A percentile compares a stretch with the other conserved stretches of the same genome.
Conservation (phyloP, 495 filamentous ascomycete species). For the Lasiosphaeria hispida region DNA sequence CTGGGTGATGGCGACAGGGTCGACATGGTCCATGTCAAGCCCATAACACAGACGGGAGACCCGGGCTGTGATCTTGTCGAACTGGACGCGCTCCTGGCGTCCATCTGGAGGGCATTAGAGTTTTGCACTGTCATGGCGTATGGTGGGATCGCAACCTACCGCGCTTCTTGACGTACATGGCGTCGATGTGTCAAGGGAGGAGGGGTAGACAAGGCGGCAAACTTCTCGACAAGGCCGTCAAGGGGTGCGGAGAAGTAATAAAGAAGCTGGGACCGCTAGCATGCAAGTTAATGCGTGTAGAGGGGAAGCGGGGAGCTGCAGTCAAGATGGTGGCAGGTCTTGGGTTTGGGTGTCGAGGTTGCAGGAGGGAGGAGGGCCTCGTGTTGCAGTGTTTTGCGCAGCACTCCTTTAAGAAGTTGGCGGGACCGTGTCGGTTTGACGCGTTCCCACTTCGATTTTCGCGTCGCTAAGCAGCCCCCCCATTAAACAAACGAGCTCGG, state of each 20-base stretch:
- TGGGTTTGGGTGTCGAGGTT: constrained; percentile 12
- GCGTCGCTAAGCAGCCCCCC: constrained; percentile 11
- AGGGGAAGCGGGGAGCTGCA: background rate
- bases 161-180: constrained; percentile 60
- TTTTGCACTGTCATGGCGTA: background rate
- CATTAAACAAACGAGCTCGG: constrained; percentile 20
- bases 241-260: background rate
- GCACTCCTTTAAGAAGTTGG: constrained; percentile 17
- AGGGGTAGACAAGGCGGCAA: constrained; percentile 13
- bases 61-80: constrained; percentile 99
- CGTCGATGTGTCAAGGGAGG: constrained; percentile 16
- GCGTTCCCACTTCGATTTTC: constrained; percentile 14
- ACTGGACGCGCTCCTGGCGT: constrained; percentile 99
- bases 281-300: constrained; percentile 12
- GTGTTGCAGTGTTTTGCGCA: constrained; percentile 17
- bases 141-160: constrained; percentile 39
- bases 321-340: background rate
- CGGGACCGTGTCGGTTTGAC: constrained; percentile 16
- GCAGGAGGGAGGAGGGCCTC: constrained; percentile 2
- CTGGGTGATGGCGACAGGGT: constrained; percentile 96
- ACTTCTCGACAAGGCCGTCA: constrained; percentile 1
- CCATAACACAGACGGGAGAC: constrained; percentile 97
- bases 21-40: constrained; percentile 92
- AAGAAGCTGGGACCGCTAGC: constrained; percentile 5
- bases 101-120: constrained; percentile 63